Evolutionary conservation across 176 grass and related monocot species (phyloP).

Genomic region (Oryza punctata): DNA sequence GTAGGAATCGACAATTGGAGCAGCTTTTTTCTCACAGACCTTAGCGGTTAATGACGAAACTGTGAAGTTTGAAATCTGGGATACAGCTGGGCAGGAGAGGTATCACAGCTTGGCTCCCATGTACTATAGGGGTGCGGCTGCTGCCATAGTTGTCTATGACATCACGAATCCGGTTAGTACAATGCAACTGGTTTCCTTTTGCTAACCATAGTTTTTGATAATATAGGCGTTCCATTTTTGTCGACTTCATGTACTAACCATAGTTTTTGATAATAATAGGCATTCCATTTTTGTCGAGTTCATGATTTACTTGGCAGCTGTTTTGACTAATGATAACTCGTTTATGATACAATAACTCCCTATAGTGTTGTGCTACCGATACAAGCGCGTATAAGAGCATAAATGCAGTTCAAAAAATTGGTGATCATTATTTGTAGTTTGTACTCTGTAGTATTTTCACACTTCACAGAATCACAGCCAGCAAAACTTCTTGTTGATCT

Average conservation of each 20-base stretch:
- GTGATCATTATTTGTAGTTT: slow-evolving; percentile 10
- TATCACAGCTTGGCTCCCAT: slow-evolving; percentile 98
- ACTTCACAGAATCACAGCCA: not conserved
- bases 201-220: not conserved
- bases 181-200: slow-evolving; percentile 23
- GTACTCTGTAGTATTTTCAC: slow-evolving; percentile 2
- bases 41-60: slow-evolving; percentile 85
- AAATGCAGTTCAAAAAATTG: slow-evolving; percentile 24
- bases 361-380: not conserved
- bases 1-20: slow-evolving; percentile 95
- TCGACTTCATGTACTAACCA: not conserved
- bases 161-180: slow-evolving; percentile 81
- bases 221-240: not conserved
- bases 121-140: slow-evolving; percentile 95
- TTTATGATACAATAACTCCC: slow-evolving; percentile 1
- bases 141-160: slow-evolving; percentile 91
- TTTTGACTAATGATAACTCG: slow-evolving; percentile 5
- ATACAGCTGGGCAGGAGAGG: slow-evolving; percentile 97
- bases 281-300: not conserved
- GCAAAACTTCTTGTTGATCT: not conserved
- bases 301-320: not conserved
- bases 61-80: slow-evolving; percentile 99
- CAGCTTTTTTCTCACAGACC: slow-evolving; percentile 93
- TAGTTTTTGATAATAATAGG: not conserved
- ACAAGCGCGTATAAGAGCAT: not conserved